Base-by-base conservation (phyloP, 495 filamentous ascomycete genomes). In the Annulohypoxylon stygium region DNA sequence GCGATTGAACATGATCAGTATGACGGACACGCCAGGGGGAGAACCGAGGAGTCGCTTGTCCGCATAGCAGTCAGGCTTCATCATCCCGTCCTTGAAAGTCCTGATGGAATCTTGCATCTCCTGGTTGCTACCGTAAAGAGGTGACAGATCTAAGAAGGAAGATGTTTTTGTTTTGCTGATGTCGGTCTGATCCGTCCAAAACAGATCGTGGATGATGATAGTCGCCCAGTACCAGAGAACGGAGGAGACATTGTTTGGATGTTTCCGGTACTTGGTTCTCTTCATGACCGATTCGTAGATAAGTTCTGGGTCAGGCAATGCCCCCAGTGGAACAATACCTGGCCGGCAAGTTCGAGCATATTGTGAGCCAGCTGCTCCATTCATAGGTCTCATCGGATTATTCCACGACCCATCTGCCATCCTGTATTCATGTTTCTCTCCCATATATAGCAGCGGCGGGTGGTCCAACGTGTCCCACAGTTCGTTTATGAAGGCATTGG, bases 151-250 rank as follows among this genome's bases (percentile, higher is more conserved):
- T 14, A 97, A 83, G 74, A 95, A 97, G 0, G 92, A 94, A 0
- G 93, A 96, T 0, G 93, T 95, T 75, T 89, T 84, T 25, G 89
- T 92, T 57, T 86, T 90, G 60, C 82, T 83, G 67, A 79, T 80
- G 63, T 86, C 83, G 3, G 65, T 76, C 61, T 82, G 67, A n/a
- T 79, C 78, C 18, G 78, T 79, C 78, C 76, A 78, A 69, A 79
- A 79, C 41, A 77, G 53, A 78, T 83, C 92, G 71, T 97, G 94
- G 75, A 96, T 97, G 69, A 97, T 95, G 63, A 97, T 93, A 14
- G 90, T 92, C 6, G 93, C 94, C 77, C 94, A 88, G 72, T 98
- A 95, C 85, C 94, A 98, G 11, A 98, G 82, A 63, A 97, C 86
- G 75, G 92, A 95, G 0, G 94, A 97, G 18, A 97, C 90, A 71